These are phyloP conservation scores for Didymella keratinophila DNA, from an alignment of 2,329 filamentous ascomycete genomes.

Conservation along the genomic window DNA sequence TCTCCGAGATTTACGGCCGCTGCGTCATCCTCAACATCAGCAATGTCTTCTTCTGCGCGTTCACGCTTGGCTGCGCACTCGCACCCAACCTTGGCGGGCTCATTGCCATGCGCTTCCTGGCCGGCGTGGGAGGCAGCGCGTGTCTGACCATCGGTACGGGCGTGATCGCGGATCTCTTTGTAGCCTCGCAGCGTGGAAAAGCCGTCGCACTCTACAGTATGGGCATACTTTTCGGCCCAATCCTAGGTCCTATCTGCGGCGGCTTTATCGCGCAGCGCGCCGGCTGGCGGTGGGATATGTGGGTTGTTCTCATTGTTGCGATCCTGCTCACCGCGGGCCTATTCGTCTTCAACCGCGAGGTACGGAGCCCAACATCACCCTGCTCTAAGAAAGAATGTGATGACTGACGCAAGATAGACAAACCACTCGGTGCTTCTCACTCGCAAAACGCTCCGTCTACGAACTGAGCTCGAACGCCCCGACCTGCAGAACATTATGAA, in stretches of 20 bases:
- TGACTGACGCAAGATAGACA: neutral
- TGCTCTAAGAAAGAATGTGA: neutral
- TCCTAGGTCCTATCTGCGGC: conserved; percentile 45
- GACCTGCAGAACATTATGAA: conserved; percentile 57
- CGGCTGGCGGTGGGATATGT: conserved; percentile 50
- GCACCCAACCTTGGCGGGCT: conserved; percentile 45
- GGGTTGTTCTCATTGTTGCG: conserved; percentile 43
- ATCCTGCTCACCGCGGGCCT: conserved; percentile 37
- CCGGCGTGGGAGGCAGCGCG: conserved; percentile 39
- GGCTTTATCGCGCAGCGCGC: conserved; percentile 48
- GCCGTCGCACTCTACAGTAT: conserved; percentile 43
- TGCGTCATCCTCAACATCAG: conserved; percentile 41
- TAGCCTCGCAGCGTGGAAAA: conserved; percentile 42
- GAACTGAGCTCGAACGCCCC: conserved; percentile 55
- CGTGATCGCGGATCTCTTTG: conserved; percentile 48
- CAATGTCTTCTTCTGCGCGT: conserved; percentile 61
- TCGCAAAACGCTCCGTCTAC: conserved; percentile 65
- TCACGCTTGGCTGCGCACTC: conserved; percentile 56
- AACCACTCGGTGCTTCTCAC: conserved; percentile 50
- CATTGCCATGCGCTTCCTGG: conserved; percentile 47
- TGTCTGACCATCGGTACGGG: conserved; percentile 45
- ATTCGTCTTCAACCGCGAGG: conserved; percentile 54
- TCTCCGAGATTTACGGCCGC: conserved; percentile 48
- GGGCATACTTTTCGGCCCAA: conserved; percentile 45
- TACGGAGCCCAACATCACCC: neutral